phyloP scores from a whole-genome alignment of 768 basidiomycete genomes.

The Kwoniella bestiolae region DNA sequence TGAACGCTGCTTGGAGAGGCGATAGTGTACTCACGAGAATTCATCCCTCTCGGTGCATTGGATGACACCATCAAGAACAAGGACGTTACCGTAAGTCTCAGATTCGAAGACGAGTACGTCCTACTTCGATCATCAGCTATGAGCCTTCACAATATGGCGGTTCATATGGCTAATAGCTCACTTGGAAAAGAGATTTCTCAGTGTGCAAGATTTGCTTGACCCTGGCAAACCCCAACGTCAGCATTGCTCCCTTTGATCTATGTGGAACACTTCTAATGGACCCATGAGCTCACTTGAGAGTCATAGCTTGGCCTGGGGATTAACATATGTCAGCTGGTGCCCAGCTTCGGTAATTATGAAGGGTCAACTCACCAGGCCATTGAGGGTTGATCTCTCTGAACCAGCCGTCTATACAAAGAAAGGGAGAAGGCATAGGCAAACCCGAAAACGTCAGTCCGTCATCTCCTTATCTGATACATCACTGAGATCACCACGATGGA shows the following conservation, averaged over 20 bases:
- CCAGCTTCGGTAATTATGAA: conserved; percentile 21
- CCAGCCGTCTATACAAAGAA: conserved; percentile 73
- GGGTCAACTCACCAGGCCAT: conserved; percentile 68
- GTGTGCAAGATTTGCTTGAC: conserved; percentile 93
- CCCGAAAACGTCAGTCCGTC: not conserved
- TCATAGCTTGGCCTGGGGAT: conserved; percentile 83
- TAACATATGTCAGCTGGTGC: conserved; percentile 2
- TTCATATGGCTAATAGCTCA: too few species aligned
- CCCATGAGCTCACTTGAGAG: conserved; percentile 65
- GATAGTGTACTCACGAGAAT: conserved; percentile 69
- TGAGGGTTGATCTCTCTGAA: conserved; percentile 92
- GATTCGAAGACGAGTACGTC: conserved; percentile 97
- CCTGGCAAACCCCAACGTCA: conserved; percentile 39
- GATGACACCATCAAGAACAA: conserved; percentile 91
- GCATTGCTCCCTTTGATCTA: conserved; percentile 4
- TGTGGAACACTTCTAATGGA: not conserved
- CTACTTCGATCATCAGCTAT: conserved; percentile 28
- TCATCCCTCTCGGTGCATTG: conserved; percentile 98
- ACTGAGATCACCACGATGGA: not conserved
- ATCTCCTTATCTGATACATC: not conserved
- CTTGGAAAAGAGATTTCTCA: conserved; percentile 88
- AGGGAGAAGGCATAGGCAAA: not conserved
- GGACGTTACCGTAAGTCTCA: conserved; percentile 94
- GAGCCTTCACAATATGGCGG: too few species aligned
- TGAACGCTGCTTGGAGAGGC: not conserved